Conservation (phyloP, 768 basidiomycete species). For the Butyriboletus loyo region DNA sequence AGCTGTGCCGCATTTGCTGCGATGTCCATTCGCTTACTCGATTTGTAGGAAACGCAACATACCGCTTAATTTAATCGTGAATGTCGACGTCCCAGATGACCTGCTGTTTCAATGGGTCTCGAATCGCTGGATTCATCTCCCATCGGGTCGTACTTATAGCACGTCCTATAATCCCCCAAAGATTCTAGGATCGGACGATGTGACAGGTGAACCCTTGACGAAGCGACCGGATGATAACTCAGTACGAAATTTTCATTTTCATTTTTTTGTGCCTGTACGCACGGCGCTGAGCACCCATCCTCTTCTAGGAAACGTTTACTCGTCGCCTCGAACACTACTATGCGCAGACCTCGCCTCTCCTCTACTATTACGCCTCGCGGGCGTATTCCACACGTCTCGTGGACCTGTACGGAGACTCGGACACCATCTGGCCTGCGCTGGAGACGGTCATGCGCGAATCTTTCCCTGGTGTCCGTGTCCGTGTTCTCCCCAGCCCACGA, state of each 20-base stretch:
- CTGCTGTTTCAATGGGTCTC: constrained; percentile 79
- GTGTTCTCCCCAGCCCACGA: constrained; percentile 27
- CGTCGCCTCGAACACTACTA: constrained; percentile 78
- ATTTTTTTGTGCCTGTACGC: neutral
- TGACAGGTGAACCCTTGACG: constrained; percentile 77
- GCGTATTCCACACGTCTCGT: constrained; percentile 46
- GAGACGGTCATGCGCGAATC: constrained; percentile 52
- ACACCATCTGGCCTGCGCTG: constrained; percentile 82
- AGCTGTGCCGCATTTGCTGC: constrained; percentile 15
- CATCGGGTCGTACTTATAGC: constrained; percentile 87
- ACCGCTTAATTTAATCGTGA: constrained; percentile 75
- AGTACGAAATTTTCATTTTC: constrained; percentile 39
- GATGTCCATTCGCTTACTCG: neutral
- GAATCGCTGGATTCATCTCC: constrained; percentile 81
- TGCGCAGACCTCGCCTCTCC: constrained; percentile 70
- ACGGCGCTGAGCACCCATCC: constrained; percentile 7
- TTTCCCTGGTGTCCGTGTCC: constrained; percentile 56
- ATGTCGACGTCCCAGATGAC: constrained; percentile 80
- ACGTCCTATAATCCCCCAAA: constrained; percentile 80
- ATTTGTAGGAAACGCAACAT: constrained; percentile 50
- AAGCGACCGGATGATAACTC: constrained; percentile 87
- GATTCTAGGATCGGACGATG: constrained; percentile 73
- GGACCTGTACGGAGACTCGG: constrained; percentile 64
- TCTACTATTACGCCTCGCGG: constrained; percentile 60
- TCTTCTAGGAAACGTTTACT: constrained; percentile 65